Evolutionary conservation across 805 yeast species (phyloP), one percentile per base, ranked within the genome.

Genomic region (Candida khao-thaluensis): DNA sequence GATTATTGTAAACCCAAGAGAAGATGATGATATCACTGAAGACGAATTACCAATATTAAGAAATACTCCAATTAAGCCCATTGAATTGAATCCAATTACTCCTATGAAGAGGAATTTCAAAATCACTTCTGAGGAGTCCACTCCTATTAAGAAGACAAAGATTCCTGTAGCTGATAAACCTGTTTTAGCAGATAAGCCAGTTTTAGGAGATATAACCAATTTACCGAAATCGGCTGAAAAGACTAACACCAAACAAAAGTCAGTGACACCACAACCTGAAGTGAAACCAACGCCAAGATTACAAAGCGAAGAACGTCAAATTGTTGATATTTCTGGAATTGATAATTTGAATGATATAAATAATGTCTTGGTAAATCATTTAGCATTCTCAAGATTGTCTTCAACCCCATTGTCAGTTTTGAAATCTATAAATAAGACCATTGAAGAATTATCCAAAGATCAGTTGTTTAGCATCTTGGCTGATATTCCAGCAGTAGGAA

Each of bases 331-430:
- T 20, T 37, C 45, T 4, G 72, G 75, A 30, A 53, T 77, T 30
- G 64, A 60, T 2, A 38, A 44, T 25, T 22, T 39, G 7, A 30
- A 34, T 7, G 81, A 79, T 33, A 66, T 87, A 33, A 74, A 74
- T 37, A 82, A 83, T 56, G 73, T 87, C 8, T 66, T 89, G 35
- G 74, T 80, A 32, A 93, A 93, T 56, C 93, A 87, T 59, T 69
- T 91, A 42, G 97, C 98, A 11, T 93, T 85, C 62, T 85, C 97
- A 4, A 76, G 96, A 42, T 72, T 88, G 16, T 77, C 89, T 17
- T 90, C 93, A 27, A 86, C 95, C 0, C 97, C 98, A 5, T 70
- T 91, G n/a, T 73, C 85, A 6, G 74, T 74, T 30, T 66, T 91
- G 41, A 77, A 73, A 35, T 68, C 76, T n/a, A 80, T 86, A 17